Base-by-base conservation (phyloP, 805 yeast species). In the Wickerhamiella alocasiicola region DNA sequence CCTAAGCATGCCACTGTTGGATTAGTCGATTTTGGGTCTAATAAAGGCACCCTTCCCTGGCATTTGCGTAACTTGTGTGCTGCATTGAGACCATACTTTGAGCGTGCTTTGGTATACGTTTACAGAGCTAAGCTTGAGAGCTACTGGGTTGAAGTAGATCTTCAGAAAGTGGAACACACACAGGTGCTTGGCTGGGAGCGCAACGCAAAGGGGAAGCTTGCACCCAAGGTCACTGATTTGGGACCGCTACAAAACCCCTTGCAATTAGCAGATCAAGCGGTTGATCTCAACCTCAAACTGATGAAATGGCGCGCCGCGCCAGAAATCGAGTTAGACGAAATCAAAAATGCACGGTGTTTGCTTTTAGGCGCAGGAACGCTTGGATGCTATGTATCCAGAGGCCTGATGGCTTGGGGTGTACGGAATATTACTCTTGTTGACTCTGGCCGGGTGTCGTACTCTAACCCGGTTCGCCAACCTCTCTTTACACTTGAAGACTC, bases 221-320 rank as follows among this genome's bases (percentile, higher is more conserved):
- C 79, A 0, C 95, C 97, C 1, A 83, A 84, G 53, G 49, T 78
- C 16, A 85, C 94, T 0, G 91, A 93, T 56, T 59, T 91, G 41
- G 85, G 91, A 1, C 62, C 84, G 0, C 63, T 91, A 32, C 74
- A 88, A 27, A 77, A 88, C 55, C 98, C 98, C 0, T 47, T 66
- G 9, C 77, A 80, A 48, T 64, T 91, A 17, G 88, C 95, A 0
- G 81, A 79, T 45, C 97, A 93, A 59, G 88, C 96, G 0, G 87
- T 85, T 5, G 95, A 87, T 56, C 67, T 91, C 43, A 91, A 91
- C 55, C 64, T 91, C 44, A 82, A 83, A 61, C 64, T 91, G 33
- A 91, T 91, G 98, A 84, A 85, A 55, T 91, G 99, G 99, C 69
- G 98, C 49, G 72, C 91, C 13, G 84, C 82, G 0, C 97, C 98